These are phyloP conservation scores for Coriolopsis trogii DNA, from an alignment of 1,284 basidiomycete genomes.

Conservation along the genomic window DNA sequence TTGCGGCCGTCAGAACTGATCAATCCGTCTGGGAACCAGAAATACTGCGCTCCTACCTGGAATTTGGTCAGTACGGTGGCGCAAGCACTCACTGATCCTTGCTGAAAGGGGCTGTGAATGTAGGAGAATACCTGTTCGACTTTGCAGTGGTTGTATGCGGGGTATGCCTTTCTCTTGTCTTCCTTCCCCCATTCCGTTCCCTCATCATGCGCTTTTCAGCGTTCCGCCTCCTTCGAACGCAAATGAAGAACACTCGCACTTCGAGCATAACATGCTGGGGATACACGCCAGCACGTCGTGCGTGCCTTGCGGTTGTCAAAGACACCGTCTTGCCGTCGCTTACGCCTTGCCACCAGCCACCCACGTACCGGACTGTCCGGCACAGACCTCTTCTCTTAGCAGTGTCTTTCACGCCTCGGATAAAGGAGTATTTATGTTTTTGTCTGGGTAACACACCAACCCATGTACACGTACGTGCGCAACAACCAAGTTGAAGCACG, in stretches of 20 bases:
- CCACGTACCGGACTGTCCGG: background rate
- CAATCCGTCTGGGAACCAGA: constrained; percentile 45
- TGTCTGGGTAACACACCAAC: constrained; percentile 13
- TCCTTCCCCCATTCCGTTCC: background rate
- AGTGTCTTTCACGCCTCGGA: constrained; percentile 6
- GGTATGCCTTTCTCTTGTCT: constrained; percentile 46
- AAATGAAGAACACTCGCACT: constrained; percentile 26
- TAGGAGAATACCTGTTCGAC: constrained; percentile 82
- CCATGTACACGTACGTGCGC: constrained; percentile 28
- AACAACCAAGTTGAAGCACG: constrained; percentile 13
- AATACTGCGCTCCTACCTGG: constrained; percentile 72
- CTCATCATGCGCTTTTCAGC: constrained; percentile 43
- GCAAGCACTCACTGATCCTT: background rate
- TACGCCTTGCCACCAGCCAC: background rate
- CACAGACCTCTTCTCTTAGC: constrained; percentile 2
- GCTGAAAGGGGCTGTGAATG: background rate
- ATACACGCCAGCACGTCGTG: background rate
- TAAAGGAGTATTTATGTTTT: constrained; percentile 19
- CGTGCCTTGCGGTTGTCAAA: background rate
- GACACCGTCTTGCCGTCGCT: background rate
- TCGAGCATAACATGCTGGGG: constrained; percentile 4
- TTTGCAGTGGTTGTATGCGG: constrained; percentile 81
- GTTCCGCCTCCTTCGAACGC: constrained; percentile 75
- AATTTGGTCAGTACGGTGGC: constrained; percentile 57
- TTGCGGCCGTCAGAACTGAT: background rate